A percentile compares a stretch with the other conserved stretches of the same genome.
Evolutionary conservation across 495 filamentous ascomycete genomes (phyloP).

Genomic region (Chaetomium fimeti): DNA sequence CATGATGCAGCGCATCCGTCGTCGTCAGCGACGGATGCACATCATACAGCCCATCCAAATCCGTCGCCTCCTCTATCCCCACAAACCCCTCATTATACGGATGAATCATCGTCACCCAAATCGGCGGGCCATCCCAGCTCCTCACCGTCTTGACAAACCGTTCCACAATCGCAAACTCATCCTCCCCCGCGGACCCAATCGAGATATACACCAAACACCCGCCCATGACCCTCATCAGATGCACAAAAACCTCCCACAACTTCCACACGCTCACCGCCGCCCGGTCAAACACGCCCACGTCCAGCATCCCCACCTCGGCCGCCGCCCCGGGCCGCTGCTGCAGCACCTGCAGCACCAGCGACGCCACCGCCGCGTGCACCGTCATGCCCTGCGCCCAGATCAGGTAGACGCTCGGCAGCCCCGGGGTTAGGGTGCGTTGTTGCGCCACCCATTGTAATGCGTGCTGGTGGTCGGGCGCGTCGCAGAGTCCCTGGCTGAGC

Average conservation of each 20-base stretch:
- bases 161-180: conserved; percentile 27
- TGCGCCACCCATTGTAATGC: conserved; percentile 25
- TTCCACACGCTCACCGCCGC: conserved; percentile 7
- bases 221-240: conserved; percentile 13
- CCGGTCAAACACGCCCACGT: conserved; percentile 13
- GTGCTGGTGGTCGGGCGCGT: conserved; percentile 28
- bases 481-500: conserved; percentile 22
- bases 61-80: conserved; percentile 11
- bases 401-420: conserved; percentile 17
- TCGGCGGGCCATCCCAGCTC: conserved; percentile 21
- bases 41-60: conserved; percentile 26
- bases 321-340: conserved; percentile 20
- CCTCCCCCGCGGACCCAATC: conserved; percentile 23
- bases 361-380: conserved; percentile 24
- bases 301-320: conserved; percentile 3
- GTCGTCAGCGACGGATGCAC: conserved; percentile 28
- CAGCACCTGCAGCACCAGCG: conserved; percentile 24
- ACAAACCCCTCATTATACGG: conserved; percentile 24
- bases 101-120: conserved; percentile 27
- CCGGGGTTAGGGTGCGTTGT: conserved; percentile 3
- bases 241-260: conserved; percentile 19
- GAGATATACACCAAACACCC: conserved; percentile 22
- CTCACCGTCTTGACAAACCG: conserved; percentile 14
- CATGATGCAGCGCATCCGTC: conserved; percentile 24
- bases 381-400: conserved; percentile 28